Conservation (phyloP, 2,329 filamentous ascomycete genomes). For the Arthrocladium fulminans region DNA sequence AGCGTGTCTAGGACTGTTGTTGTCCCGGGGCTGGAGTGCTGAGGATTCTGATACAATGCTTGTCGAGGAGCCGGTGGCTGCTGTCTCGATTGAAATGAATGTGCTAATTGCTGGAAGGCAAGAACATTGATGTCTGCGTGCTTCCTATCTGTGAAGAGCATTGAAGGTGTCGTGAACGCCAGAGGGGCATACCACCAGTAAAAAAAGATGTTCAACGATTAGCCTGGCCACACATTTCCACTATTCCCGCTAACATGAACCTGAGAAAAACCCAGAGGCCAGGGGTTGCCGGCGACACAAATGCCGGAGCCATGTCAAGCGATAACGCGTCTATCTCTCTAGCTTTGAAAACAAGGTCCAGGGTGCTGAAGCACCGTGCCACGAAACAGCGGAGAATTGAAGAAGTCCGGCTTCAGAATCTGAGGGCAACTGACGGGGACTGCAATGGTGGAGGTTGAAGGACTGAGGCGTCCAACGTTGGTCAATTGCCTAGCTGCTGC, state of each 20-base stretch:
- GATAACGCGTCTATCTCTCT: not conserved
- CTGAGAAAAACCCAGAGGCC: not conserved
- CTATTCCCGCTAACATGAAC: not conserved
- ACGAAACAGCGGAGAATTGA: not conserved
- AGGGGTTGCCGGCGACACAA: not conserved
- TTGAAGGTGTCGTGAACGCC: not conserved
- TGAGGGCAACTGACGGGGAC: not conserved
- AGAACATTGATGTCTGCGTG: not conserved
- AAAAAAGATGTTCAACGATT: not conserved
- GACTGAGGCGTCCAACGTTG: not conserved
- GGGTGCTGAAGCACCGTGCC: not conserved
- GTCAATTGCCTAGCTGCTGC: not conserved
- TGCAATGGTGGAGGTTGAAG: not conserved
- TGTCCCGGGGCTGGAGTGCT: not conserved
- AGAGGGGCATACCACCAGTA: not conserved
- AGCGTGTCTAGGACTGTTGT: not conserved
- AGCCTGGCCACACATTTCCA: not conserved
- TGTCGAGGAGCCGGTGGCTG: not conserved
- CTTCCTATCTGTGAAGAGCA: not conserved
- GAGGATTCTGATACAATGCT: not conserved
- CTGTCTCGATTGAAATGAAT: not conserved
- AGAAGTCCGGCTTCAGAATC: not conserved
- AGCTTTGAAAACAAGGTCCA: conserved; percentile 1
- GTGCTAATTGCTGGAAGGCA: not conserved
- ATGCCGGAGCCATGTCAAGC: not conserved